phyloP scores from a whole-genome alignment of 2,329 filamentous ascomycete genomes.

The Didymellaceae sp. region DNA sequence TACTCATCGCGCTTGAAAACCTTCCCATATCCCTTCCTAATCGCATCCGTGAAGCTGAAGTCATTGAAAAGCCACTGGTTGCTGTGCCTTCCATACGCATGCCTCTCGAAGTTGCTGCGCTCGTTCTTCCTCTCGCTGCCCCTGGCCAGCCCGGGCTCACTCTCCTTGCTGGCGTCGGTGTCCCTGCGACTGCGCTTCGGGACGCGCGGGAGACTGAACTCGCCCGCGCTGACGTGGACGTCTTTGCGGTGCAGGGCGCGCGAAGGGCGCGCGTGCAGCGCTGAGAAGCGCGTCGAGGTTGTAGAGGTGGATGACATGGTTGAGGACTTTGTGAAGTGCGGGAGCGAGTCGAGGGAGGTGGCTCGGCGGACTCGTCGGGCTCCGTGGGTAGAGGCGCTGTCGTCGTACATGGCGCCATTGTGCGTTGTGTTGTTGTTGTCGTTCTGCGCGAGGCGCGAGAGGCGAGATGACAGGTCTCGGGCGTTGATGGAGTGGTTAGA shows the following conservation, averaged over 20 bases:
- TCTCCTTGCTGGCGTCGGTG: slow-evolving; percentile 23
- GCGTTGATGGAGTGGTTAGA: slow-evolving; percentile 33
- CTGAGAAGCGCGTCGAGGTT: slow-evolving; percentile 22
- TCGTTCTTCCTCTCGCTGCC: too few relatives aligned
- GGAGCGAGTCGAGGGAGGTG: slow-evolving; percentile 37
- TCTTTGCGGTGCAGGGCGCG: slow-evolving; percentile 21
- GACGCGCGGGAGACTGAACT: slow-evolving; percentile 40
- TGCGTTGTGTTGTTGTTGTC: slow-evolving; percentile 11
- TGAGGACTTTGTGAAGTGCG: slow-evolving; percentile 34
- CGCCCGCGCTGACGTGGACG: slow-evolving; percentile 30
- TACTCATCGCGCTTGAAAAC: slow-evolving; percentile 31
- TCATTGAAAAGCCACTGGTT: slow-evolving; percentile 50
- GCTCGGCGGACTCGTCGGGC: slow-evolving; percentile 30
- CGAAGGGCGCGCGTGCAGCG: slow-evolving; percentile 24
- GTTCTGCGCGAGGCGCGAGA: slow-evolving; percentile 24
- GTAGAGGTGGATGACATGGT: slow-evolving; percentile 35
- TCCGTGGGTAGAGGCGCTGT: slow-evolving; percentile 26
- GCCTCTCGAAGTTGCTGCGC: slow-evolving; percentile 32
- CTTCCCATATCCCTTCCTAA: slow-evolving; percentile 40
- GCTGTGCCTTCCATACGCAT: slow-evolving; percentile 45
- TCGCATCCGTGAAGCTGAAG: slow-evolving; percentile 44
- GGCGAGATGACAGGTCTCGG: slow-evolving; percentile 34
- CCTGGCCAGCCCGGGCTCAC: too few relatives aligned
- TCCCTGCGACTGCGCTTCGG: slow-evolving; percentile 24
- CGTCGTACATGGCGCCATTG: slow-evolving; percentile 8